Evolutionary conservation across 768 basidiomycete species (phyloP).

Genomic region (Kondoa malvinella): DNA sequence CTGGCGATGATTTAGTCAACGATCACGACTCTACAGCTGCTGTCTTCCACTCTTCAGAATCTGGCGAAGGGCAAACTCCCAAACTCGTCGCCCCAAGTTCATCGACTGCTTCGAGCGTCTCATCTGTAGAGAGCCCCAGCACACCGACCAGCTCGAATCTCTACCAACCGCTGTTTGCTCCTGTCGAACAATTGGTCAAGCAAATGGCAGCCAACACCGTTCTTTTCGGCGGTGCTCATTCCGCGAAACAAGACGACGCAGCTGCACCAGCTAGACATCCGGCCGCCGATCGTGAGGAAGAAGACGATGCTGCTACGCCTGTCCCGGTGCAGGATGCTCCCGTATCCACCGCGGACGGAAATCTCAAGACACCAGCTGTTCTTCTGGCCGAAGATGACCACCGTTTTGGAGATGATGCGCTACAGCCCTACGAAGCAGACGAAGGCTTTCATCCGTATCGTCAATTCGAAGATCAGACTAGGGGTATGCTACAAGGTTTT

Average conservation of each 20-base stretch:
- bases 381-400: neutral
- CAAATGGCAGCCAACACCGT: constrained; percentile 1
- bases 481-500: neutral
- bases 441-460: neutral
- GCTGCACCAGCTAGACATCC: neutral
- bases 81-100: neutral
- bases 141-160: neutral
- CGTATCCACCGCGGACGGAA: neutral
- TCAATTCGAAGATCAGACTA: neutral
- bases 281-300: neutral
- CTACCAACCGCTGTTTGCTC: constrained; percentile 5
- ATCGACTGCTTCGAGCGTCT: neutral
- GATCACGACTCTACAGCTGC: neutral
- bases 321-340: neutral
- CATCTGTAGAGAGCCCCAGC: neutral
- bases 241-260: neutral
- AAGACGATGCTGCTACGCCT: neutral
- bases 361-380: neutral
- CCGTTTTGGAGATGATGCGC: neutral
- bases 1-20: neutral
- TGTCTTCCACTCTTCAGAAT: neutral
- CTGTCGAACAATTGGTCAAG: constrained; percentile 7
- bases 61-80: too few relatives aligned
- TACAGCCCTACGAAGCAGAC: neutral
- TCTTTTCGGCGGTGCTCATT: constrained; percentile 6